Percentiles rank a stretch among this genome's conserved stretches.
Evolutionary conservation across 352 stramenopile genomes (phyloP).

Genomic region (Globisporangium okanoganense): DNA sequence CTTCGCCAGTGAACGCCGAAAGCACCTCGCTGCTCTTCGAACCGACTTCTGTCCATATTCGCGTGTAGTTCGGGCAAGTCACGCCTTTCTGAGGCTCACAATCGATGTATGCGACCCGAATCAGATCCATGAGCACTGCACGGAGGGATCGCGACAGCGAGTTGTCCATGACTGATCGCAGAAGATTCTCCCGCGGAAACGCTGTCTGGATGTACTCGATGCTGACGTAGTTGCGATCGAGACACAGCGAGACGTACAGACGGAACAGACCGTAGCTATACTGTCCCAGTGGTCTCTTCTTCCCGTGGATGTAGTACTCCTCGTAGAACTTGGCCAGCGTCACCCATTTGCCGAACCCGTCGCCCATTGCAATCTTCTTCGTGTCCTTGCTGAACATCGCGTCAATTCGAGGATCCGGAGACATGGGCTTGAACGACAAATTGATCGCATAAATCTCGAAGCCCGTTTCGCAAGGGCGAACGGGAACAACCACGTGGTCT

Average conservation of each 20-base stretch:
- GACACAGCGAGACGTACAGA: constrained; percentile 62
- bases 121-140: constrained; percentile 57
- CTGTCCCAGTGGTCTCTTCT: constrained; percentile 42
- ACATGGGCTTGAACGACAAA: constrained; percentile 12
- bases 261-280: constrained; percentile 74
- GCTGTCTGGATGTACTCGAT: constrained; percentile 64
- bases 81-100: constrained; percentile 62
- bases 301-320: constrained; percentile 51
- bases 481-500: constrained; percentile 51
- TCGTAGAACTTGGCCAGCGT: constrained; percentile 49
- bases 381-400: constrained; percentile 30
- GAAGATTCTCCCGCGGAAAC: constrained; percentile 54
- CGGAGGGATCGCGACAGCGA: constrained; percentile 50
- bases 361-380: constrained; percentile 6
- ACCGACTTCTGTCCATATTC: constrained; percentile 60
- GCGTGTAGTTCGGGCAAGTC: constrained; percentile 60
- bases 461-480: constrained; percentile 32
- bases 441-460: constrained; percentile 52
- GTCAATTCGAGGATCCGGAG: constrained; percentile 28
- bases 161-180: constrained; percentile 43
- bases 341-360: constrained; percentile 33
- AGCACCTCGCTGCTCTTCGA: constrained; percentile 26
- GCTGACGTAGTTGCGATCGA: constrained; percentile 74
- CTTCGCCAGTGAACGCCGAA: constrained; percentile 21
- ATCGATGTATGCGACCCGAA: constrained; percentile 65